Conservation (phyloP, 2,329 filamentous ascomycete genomes). For the Dactylonectria macrodidyma region DNA sequence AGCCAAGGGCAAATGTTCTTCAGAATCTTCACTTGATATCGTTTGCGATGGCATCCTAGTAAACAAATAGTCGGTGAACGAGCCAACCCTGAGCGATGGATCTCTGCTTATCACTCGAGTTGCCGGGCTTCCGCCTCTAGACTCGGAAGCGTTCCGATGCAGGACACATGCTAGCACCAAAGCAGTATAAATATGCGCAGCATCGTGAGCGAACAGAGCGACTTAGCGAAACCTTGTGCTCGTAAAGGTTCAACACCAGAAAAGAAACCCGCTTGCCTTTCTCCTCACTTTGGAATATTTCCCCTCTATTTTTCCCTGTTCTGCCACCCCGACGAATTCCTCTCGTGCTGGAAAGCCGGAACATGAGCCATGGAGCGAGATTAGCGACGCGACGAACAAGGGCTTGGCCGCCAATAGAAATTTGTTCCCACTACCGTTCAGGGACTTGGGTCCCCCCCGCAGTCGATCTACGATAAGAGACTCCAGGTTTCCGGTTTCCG, state of each 20-base stretch:
- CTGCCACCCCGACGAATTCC: neutral
- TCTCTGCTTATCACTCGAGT: neutral
- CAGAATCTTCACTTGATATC: neutral
- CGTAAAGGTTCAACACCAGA: neutral
- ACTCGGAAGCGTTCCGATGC: neutral
- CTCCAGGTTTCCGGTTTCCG: neutral
- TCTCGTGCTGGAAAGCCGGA: neutral
- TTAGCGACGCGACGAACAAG: neutral
- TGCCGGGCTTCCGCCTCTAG: neutral
- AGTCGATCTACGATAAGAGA: neutral
- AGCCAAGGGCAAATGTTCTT: too few relatives aligned
- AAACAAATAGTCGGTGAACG: neutral
- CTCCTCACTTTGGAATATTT: neutral
- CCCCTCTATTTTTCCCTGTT: neutral
- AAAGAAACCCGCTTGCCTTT: neutral
- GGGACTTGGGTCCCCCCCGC: neutral
- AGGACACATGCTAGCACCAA: neutral
- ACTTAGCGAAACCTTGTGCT: neutral
- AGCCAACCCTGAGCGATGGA: neutral
- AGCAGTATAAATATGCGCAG: conserved; percentile 1
- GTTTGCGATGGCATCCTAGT: too few relatives aligned
- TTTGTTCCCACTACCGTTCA: neutral
- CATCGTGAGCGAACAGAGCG: neutral
- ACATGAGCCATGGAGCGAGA: neutral
- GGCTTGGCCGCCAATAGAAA: conserved; percentile 1